Evolutionary conservation across 345 rosid species (phyloP), one percentile per base, ranked within the genome.

Genomic region (Melastoma malabathricum): DNA sequence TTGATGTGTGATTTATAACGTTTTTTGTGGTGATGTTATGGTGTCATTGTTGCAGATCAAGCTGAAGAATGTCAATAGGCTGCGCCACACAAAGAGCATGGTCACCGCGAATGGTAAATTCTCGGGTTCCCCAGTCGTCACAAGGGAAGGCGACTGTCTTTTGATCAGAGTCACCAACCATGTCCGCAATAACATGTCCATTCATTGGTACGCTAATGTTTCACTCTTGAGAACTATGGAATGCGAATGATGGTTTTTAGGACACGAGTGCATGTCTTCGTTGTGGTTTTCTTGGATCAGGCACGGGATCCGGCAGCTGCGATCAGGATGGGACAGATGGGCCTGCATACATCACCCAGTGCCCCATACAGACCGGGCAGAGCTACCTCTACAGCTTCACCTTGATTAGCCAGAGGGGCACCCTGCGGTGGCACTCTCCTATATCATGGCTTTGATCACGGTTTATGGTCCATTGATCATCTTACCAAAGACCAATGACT

Each of bases 361-460:
- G 83, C 62, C 90, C 86, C 3, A 79, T 82, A 47, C 90, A 70
- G 60, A 74, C 69, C 10, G 74, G 77, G 15, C 75, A 73, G 23
- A 71, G 60, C 50, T 83, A 67, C 48, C 72, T 69, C 12, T 73
- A 75, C 68, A 80, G 71, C 68, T 83, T 61, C 75, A 83, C 84
- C 38, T 54, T 73, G 50, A 50, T 51, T 31, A 84, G 80, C 15
- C 84, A 79, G 53, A 73, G 83, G 64, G 86, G 83, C 23, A 79
- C 86, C 18, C 72, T 77, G 18, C 72, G 59, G 27, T 79, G 68
- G 67, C 83, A 76, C 27, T 78, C 78, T 1, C 83, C 79, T 23
- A 62, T 75, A 43, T 74, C 86, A 23, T 85, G 95, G 95, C 70
- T 81, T 5, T 69, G 95, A 64, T 59, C 97, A 74, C 94, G 52